phyloP scores from a whole-genome alignment of 106 monocot genomes.

The Dendrobium huoshanense region DNA sequence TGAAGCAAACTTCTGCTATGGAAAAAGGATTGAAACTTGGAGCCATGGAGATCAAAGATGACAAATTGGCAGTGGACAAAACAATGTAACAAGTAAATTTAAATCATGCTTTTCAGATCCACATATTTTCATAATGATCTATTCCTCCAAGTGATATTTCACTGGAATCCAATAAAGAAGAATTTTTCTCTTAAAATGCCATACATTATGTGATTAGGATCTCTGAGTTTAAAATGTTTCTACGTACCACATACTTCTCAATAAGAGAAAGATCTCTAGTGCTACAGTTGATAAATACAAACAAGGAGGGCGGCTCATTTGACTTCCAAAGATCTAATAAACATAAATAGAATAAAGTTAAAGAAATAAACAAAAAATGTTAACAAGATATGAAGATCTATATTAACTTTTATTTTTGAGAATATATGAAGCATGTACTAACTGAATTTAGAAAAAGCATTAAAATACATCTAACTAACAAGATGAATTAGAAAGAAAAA shows the following conservation, averaged over 20 bases:
- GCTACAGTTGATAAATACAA: conserved; percentile 89
- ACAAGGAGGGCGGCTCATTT: conserved; percentile 73
- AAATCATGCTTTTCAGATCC: background rate
- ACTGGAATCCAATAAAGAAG: background rate
- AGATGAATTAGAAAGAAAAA: background rate
- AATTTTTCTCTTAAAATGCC: background rate
- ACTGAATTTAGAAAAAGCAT: no score
- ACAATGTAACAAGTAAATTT: background rate
- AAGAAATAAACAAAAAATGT: background rate
- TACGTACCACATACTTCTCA: conserved; percentile 97
- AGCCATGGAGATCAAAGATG: background rate
- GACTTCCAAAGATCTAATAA: conserved; percentile 35
- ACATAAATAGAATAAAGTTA: background rate
- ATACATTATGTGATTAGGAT: background rate
- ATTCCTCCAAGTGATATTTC: background rate
- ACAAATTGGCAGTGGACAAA: background rate
- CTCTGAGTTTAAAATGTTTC: background rate
- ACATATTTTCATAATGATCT: background rate
- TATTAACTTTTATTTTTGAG: background rate
- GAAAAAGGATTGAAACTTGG: background rate
- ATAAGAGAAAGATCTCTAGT: conserved; percentile 86
- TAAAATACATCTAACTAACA: background rate
- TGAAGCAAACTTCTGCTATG: background rate
- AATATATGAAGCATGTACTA: background rate
- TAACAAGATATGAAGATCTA: background rate